Conservation (phyloP, 2,329 filamentous ascomycete genomes). For the Colletotrichum tropicale region DNA sequence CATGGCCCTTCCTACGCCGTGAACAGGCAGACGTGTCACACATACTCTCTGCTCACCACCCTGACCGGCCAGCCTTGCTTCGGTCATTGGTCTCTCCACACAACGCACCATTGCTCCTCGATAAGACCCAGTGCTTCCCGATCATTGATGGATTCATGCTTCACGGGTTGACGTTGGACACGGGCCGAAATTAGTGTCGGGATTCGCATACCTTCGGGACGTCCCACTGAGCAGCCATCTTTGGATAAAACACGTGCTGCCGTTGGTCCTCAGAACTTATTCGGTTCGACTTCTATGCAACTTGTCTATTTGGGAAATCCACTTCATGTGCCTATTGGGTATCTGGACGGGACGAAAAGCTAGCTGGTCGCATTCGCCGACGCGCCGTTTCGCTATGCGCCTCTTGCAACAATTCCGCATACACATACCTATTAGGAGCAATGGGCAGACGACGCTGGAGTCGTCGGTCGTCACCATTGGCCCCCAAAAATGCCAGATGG, state of each 20-base stretch:
- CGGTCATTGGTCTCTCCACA: neutral
- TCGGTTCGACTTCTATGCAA: neutral
- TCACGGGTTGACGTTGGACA: neutral
- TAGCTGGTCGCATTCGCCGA: constrained; percentile 2
- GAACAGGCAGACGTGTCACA: constrained; percentile 9
- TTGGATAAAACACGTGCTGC: neutral
- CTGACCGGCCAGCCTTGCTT: neutral
- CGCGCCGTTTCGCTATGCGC: neutral
- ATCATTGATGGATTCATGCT: neutral
- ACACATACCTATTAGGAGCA: constrained; percentile 20
- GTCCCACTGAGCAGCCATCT: neutral
- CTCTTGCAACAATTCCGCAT: constrained; percentile 8
- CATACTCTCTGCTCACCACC: neutral
- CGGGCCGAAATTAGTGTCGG: neutral
- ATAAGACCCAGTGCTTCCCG: neutral
- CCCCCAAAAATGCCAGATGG: constrained; percentile 48
- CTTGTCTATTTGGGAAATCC: constrained; percentile 9
- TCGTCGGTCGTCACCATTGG: constrained; percentile 37
- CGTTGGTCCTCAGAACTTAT: neutral
- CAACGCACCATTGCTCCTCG: neutral
- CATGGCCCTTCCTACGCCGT: neutral
- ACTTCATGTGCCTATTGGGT: neutral
- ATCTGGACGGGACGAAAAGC: neutral
- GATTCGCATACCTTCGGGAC: neutral
- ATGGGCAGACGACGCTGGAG: neutral